Evolutionary conservation across 176 grass and related monocot genomes (phyloP), one percentile per base, ranked within the genome.

Genomic region (Bonia amplexicaulis): DNA sequence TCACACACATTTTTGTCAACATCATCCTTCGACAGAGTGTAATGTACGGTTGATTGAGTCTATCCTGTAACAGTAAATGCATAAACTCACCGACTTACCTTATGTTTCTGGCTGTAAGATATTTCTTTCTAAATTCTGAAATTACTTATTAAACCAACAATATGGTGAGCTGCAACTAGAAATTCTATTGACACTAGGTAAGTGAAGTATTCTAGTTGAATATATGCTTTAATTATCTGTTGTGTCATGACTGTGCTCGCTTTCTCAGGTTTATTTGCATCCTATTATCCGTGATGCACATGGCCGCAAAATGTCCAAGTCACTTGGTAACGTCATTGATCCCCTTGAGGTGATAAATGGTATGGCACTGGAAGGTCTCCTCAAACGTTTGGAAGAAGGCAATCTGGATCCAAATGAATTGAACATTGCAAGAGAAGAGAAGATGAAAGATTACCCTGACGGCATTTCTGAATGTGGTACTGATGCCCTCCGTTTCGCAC

Each of bases 401-500:
- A 97, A 97, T 88, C 79, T 97, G 44, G 95, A 97, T 81, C 84
- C n/a, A 60, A 94, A 72, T 84, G 95, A 97, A 86, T 41, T 94
- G 27, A 45, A 26, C 53, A 71, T 69, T 33, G 95, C 95, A 54
- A 94, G 71, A 86, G 79, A 94, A 69, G 95, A 87, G 47, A 93
- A 93, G 74, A 77, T 6, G 12, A 97, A 97, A 69, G 95, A 97
- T 74, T 97, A 90, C 59, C 90, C 92, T 80, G 91, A 94, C 88
- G 95, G 95, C 82, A 97, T 97, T 82, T 58, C 90, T 74, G 92
- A 97, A 86, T 97, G 92, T n/a, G 95, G 95, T 48, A 93, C 95
- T 23, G 92, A 97, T 84, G 95, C 92, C 49, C 92, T 97, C 68
- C 88, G 95, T 41, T 97, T 97, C 12, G 88, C 95, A 45, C 92